Evolutionary conservation across 2,329 filamentous ascomycete species (phyloP).

Genomic region (Fusarium irregulare): DNA sequence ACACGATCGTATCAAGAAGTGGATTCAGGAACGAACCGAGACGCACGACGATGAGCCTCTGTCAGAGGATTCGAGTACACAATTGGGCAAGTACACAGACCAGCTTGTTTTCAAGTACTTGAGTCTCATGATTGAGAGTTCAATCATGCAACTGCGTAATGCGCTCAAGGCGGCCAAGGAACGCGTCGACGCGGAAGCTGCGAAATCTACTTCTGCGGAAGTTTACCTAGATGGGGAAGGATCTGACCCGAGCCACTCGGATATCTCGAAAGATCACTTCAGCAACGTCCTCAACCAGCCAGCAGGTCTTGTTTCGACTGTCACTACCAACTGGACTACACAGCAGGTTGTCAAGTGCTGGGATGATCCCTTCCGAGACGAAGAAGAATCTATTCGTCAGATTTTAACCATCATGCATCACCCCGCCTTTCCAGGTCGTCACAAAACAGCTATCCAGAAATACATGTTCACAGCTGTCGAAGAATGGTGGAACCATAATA

Average conservation of each 20-base stretch:
- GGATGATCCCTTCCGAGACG: constrained; percentile 76
- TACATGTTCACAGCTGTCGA: constrained; percentile 86
- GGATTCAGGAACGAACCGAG: constrained; percentile 77
- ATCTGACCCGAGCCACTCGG: constrained; percentile 79
- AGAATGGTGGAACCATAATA: constrained; percentile 73
- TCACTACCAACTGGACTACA: constrained; percentile 47
- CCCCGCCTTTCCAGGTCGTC: constrained; percentile 76
- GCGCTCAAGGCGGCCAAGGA: constrained; percentile 65
- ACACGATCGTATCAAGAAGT: constrained; percentile 50
- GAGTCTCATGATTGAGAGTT: constrained; percentile 86
- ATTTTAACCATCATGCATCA: constrained; percentile 85
- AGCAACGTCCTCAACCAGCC: constrained; percentile 69
- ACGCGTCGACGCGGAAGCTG: constrained; percentile 46
- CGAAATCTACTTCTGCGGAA: constrained; percentile 68
- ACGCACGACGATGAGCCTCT: constrained; percentile 33
- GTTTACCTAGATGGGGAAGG: constrained; percentile 80
- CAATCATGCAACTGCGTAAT: constrained; percentile 84
- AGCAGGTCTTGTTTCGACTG: constrained; percentile 45
- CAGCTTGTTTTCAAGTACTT: constrained; percentile 90
- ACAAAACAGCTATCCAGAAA: constrained; percentile 77
- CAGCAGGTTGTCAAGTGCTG: constrained; percentile 59
- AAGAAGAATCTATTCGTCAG: constrained; percentile 81
- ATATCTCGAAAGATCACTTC: constrained; percentile 84
- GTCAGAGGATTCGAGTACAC: constrained; percentile 32
- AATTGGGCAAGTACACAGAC: constrained; percentile 76